phyloP scores from a whole-genome alignment of 2,329 filamentous ascomycete species.

The Fonsecaea erecta region DNA sequence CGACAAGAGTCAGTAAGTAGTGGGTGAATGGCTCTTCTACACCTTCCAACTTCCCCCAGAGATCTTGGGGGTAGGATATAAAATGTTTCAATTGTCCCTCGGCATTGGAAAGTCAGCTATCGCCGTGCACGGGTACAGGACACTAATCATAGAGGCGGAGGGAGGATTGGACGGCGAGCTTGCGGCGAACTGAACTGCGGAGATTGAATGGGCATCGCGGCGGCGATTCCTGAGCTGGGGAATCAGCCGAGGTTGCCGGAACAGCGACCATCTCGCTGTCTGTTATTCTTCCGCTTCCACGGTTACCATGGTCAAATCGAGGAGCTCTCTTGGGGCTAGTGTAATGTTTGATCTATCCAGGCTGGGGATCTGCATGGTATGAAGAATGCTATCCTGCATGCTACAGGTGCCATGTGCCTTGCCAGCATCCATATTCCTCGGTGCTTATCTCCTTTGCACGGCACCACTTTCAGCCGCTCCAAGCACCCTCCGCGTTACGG shows the following conservation, averaged over 20 bases:
- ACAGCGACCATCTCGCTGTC: background rate
- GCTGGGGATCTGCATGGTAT: background rate
- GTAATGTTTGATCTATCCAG: background rate
- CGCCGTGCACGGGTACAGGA: background rate
- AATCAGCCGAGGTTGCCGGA: conserved; percentile 9
- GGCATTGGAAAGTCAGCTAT: conserved; percentile 6
- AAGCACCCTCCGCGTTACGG: background rate
- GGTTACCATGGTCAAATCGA: conserved; percentile 6
- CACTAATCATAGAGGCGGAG: no score
- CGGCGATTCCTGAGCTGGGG: conserved; percentile 1
- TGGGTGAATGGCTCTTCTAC: background rate
- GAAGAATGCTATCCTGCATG: background rate
- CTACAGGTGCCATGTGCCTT: background rate
- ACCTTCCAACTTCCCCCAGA: background rate
- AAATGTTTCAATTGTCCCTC: conserved; percentile 10
- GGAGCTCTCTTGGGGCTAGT: background rate
- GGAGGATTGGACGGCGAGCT: no score
- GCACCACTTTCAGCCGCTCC: no score
- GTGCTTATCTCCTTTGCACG: background rate
- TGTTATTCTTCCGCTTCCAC: background rate
- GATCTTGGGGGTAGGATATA: conserved; percentile 6
- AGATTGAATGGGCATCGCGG: background rate
- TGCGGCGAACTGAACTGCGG: background rate
- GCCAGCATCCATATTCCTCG: background rate
- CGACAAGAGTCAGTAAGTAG: background rate